A percentile compares a stretch with the other conserved stretches of the same genome.
Conservation (phyloP, 306 rosid genomes). For the Fagus sylvatica region DNA sequence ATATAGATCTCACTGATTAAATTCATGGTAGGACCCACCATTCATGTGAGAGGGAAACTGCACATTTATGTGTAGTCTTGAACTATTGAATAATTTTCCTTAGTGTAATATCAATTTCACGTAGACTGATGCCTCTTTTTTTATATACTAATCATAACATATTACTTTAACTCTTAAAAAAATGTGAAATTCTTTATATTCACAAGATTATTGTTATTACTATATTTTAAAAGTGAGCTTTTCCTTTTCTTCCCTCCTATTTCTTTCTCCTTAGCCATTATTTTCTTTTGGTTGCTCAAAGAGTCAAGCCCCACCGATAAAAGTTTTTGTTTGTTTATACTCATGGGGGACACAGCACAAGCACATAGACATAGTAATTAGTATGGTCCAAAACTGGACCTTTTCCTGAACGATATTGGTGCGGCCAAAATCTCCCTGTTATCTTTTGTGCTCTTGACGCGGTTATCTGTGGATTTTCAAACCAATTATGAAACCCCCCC, state of each 20-base stretch:
- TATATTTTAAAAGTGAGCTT: not conserved
- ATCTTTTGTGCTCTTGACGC: constrained; percentile 10
- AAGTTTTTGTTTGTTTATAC: constrained; percentile 44
- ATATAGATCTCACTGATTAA: too few species aligned
- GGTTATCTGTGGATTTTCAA: not conserved
- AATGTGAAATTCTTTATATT: too few species aligned
- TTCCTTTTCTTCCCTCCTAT: not conserved
- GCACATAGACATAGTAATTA: constrained; percentile 17
- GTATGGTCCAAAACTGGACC: constrained; percentile 4
- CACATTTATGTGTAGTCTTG: too few species aligned
- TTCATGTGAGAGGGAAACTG: too few species aligned
- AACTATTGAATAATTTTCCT: too few species aligned
- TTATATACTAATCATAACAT: too few species aligned
- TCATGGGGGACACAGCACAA: constrained; percentile 38
- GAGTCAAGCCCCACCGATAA: constrained; percentile 29
- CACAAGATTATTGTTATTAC: too few species aligned
- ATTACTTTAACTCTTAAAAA: too few species aligned
- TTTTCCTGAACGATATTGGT: constrained; percentile 33
- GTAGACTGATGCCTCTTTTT: too few species aligned
- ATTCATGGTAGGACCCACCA: too few species aligned
- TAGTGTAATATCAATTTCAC: too few species aligned
- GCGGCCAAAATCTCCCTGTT: constrained; percentile 26
- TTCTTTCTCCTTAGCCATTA: not conserved
- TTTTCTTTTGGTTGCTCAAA: constrained; percentile 26
- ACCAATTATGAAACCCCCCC: constrained; percentile 7